These are phyloP conservation scores for Cyphellophora europaea DNA, from an alignment of 2,329 filamentous ascomycete species.

Conservation along the genomic window DNA sequence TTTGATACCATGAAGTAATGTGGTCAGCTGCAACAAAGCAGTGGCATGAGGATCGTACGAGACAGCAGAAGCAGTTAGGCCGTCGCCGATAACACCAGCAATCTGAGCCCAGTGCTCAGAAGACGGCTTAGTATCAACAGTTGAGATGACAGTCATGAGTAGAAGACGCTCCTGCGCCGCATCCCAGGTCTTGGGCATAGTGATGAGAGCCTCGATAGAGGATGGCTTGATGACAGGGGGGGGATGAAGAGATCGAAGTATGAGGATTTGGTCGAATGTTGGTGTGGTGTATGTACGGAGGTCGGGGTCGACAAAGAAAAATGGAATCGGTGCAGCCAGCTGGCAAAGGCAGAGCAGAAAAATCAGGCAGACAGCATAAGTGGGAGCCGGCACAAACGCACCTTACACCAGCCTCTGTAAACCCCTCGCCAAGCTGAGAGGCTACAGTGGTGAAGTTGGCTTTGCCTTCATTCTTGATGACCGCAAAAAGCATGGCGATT, in stretches of 20 bases:
- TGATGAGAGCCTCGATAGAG: conserved; percentile 1
- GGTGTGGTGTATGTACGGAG: no score
- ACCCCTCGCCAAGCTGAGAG: conserved; percentile 11
- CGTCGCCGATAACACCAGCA: conserved; percentile 14
- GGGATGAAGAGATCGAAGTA: no score
- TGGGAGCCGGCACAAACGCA: conserved; percentile 15
- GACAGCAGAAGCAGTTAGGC: conserved; percentile 15
- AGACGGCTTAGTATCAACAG: conserved; percentile 6
- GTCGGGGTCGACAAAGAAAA: no score
- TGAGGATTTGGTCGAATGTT: no score
- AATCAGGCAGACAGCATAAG: not conserved
- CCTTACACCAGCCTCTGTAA: conserved; percentile 9
- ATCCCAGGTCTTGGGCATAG: conserved; percentile 14
- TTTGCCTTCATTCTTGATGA: conserved; percentile 6
- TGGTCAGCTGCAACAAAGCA: not conserved
- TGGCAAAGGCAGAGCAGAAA: conserved; percentile 1
- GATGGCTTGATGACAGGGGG: no score
- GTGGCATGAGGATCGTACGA: conserved; percentile 7
- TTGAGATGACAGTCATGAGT: conserved; percentile 12
- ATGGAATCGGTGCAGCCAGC: no score
- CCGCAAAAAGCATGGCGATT: not conserved
- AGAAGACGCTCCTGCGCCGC: conserved; percentile 13
- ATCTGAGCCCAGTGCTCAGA: conserved; percentile 16
- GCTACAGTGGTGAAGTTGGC: conserved; percentile 14
- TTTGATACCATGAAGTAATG: no score